Evolutionary conservation across 768 basidiomycete species (phyloP).

Genomic region (Hydnum rufescens): DNA sequence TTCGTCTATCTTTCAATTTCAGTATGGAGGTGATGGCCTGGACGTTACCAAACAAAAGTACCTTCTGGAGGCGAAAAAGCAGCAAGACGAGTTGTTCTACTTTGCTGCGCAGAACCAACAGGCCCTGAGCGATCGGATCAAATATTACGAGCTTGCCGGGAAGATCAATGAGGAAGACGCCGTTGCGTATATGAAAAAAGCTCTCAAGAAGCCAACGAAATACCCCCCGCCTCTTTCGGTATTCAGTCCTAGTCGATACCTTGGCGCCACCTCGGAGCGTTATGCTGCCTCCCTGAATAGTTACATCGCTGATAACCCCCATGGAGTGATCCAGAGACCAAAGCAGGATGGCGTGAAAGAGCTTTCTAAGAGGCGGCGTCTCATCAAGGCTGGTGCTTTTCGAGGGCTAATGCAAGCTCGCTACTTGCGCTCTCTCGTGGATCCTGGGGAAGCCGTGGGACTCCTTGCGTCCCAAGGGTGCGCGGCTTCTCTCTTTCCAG

Average conservation of each 20-base stretch:
- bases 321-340: constrained; percentile 23
- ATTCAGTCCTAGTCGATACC: constrained; percentile 56
- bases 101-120: constrained; percentile 76
- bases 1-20: constrained; percentile 82
- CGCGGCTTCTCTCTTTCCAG: constrained; percentile 14
- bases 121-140: constrained; percentile 52
- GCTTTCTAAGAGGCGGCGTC: constrained; percentile 19
- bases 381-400: constrained; percentile 39
- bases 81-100: constrained; percentile 41
- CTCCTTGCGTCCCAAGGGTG: constrained; percentile 93
- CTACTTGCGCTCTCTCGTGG: constrained; percentile 83
- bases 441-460: constrained; percentile 98
- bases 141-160: constrained; percentile 28
- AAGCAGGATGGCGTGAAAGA: constrained; percentile 14
- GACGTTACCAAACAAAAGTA: constrained; percentile 98
- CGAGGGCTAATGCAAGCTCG: constrained; percentile 71
- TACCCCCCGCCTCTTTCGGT: constrained; percentile 50
- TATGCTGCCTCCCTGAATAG: constrained; percentile 65
- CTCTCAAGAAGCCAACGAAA: constrained; percentile 45
- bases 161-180: constrained; percentile 51
- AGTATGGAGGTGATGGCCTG: constrained; percentile 89
- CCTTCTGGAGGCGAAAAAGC: constrained; percentile 25
- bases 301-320: constrained; percentile 61
- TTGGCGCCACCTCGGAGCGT: constrained; percentile 83
- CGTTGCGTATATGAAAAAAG: constrained; percentile 67